These are phyloP conservation scores for Davidsoniella eucalypti DNA, from an alignment of 2,329 filamentous ascomycete genomes.

Conservation along the genomic window DNA sequence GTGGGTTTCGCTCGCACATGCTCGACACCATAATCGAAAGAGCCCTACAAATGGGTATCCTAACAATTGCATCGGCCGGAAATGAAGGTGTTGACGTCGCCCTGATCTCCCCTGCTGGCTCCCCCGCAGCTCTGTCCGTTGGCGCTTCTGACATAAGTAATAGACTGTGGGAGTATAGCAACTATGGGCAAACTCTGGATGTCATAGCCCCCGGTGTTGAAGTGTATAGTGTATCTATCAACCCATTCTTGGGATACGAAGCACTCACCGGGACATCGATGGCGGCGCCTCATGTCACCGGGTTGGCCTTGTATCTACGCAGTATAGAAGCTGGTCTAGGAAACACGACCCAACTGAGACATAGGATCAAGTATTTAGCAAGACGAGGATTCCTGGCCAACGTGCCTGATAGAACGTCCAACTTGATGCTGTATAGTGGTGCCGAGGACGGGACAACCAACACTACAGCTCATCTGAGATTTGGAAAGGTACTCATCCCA, in stretches of 20 bases:
- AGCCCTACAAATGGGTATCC: constrained; percentile 15
- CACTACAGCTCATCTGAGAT: no score
- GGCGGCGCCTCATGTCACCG: constrained; percentile 10
- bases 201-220: constrained; percentile 28
- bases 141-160: constrained; percentile 17
- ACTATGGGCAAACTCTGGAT: constrained; percentile 28
- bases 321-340: background rate
- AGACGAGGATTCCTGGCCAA: background rate
- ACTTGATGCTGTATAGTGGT: background rate
- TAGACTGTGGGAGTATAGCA: constrained; percentile 24
- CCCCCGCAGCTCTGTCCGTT: constrained; percentile 16
- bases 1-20: constrained; percentile 6
- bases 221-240: constrained; percentile 15
- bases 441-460: no score
- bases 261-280: constrained; percentile 10
- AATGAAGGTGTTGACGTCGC: constrained; percentile 14
- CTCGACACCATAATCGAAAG: constrained; percentile 14
- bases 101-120: constrained; percentile 15
- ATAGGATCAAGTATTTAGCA: background rate
- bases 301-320: constrained; percentile 10
- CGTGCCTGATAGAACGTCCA: background rate
- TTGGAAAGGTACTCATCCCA: no score
- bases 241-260: background rate
- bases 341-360: background rate
- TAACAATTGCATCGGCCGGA: constrained; percentile 24